Base-by-base conservation (phyloP, 495 filamentous ascomycete species). In the Parathielavia appendiculata region DNA sequence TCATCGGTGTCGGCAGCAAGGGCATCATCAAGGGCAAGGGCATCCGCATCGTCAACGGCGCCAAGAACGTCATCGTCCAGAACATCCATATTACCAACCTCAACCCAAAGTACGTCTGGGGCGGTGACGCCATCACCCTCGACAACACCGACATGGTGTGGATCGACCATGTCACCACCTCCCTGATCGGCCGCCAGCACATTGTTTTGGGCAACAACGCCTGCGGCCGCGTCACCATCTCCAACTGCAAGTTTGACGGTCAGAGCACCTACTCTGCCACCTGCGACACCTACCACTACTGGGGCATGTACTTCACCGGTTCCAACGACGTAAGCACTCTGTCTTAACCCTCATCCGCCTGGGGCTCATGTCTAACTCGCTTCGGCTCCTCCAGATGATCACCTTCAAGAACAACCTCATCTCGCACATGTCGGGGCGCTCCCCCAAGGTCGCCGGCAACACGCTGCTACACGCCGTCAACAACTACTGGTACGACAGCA, bases 241-340 rank as follows among this genome's bases (percentile, higher is more conserved):
- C 51, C 22, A 54, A 54, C 51, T 17, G 38, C 51, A 54, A 54
- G 51, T 43, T 54, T 8, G 51, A 54, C 39, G 51, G 51, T 22
- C 13, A 26, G 23, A 54, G 7, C 38, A 43, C 51, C 0, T 54
- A 39, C 38, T 54, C 51, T 13, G 51, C 51, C 51, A 54, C 51
- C 39, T 54, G 51, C 51, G 32, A 54, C 39, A n/a, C 13, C 22
- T 54, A 54, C 51, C 51, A 52, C 51, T 54, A 54, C 51, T 54
- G 51, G 51, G 51, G 38, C 8, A 19, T 54, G 51, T 54, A 54
- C 23, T 54, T 54, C 7, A 54, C 51, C 9, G 51, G 51, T 8
- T 54, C 51, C 22, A 54, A 54, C 51, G 51, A 61, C 26, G 62
- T 64, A 43, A 50, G 62, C 56, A 26, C 74, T 39, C 17, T 26